Percentiles rank a stretch among this genome's conserved stretches.
Evolutionary conservation across 1,284 basidiomycete species (phyloP).

Genomic region (Porogramme epimiltina): DNA sequence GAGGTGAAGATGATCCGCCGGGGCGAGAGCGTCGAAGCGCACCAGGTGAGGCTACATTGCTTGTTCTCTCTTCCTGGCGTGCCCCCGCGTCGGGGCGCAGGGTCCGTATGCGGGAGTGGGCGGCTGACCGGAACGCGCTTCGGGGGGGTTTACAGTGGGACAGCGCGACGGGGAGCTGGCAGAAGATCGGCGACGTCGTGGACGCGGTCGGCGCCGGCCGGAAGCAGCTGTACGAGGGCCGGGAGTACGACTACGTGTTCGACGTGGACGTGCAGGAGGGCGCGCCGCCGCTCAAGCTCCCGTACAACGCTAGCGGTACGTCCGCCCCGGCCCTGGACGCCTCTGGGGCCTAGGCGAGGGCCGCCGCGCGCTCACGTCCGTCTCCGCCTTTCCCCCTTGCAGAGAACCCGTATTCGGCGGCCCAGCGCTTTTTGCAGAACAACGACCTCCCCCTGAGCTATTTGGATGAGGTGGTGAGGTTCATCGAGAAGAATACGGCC

Average conservation of each 20-base stretch:
- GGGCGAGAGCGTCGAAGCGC: conserved; percentile 79
- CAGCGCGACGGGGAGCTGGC: conserved; percentile 68
- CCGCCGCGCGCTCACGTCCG: too few species aligned
- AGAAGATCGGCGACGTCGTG: conserved; percentile 94
- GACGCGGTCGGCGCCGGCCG: conserved; percentile 88
- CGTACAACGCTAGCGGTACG: conserved; percentile 86
- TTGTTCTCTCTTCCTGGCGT: background rate
- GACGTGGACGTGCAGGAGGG: conserved; percentile 97
- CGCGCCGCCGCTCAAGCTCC: conserved; percentile 90
- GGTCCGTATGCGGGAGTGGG: too few species aligned
- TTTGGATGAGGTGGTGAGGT: conserved; percentile 89
- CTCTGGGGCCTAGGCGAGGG: too few species aligned
- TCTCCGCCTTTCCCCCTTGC: background rate
- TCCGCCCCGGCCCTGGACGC: background rate
- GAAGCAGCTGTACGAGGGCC: conserved; percentile 88
- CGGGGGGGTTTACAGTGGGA: conserved; percentile 70
- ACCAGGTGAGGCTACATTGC: conserved; percentile 65
- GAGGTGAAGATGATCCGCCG: conserved; percentile 91
- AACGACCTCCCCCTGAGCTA: conserved; percentile 87
- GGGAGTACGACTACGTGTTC: conserved; percentile 98
- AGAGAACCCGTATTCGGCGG: conserved; percentile 94
- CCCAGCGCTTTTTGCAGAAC: conserved; percentile 84
- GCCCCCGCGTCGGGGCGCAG: background rate
- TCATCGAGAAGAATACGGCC: conserved; percentile 91
- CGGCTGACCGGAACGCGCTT: background rate